A percentile compares a stretch with the other conserved stretches of the same genome.
Conservation (phyloP, 1,139 yeast species). For the Kodamaea ohmeri region DNA sequence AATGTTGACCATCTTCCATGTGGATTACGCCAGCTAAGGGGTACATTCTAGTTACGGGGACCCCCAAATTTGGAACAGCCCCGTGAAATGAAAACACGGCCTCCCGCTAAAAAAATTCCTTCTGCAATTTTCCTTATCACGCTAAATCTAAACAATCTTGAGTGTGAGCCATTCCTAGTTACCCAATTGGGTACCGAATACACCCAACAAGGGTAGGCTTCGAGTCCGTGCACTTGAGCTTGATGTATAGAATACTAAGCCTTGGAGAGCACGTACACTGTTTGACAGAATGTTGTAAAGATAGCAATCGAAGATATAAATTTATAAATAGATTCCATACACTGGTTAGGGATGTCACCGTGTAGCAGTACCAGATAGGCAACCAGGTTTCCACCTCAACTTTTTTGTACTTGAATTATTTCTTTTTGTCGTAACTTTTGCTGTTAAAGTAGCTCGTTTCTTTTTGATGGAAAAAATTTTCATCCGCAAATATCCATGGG, state of each 20-base stretch:
- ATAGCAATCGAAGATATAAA: background rate
- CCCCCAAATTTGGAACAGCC: background rate
- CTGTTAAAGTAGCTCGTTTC: background rate
- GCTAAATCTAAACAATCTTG: background rate
- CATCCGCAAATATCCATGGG: conserved; percentile 3
- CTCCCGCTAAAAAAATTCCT: background rate
- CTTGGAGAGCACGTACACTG: no score
- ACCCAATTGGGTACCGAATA: background rate
- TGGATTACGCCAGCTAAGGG: no score
- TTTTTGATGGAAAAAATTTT: background rate
- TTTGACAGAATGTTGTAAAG: no score
- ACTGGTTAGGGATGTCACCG: background rate
- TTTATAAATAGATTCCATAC: background rate
- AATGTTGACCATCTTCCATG: no score
- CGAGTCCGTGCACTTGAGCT: no score
- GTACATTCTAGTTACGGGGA: no score
- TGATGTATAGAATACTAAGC: no score
- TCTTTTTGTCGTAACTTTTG: conserved; percentile 3
- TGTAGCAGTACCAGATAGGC: background rate
- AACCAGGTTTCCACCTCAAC: background rate
- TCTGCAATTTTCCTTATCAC: conserved; percentile 2
- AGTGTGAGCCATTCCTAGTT: background rate
- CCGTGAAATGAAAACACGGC: background rate
- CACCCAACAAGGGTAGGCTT: no score
- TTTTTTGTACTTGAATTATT: conserved; percentile 2